Base-by-base conservation (phyloP, 805 yeast species). In the Schwanniomyces yamadae region DNA sequence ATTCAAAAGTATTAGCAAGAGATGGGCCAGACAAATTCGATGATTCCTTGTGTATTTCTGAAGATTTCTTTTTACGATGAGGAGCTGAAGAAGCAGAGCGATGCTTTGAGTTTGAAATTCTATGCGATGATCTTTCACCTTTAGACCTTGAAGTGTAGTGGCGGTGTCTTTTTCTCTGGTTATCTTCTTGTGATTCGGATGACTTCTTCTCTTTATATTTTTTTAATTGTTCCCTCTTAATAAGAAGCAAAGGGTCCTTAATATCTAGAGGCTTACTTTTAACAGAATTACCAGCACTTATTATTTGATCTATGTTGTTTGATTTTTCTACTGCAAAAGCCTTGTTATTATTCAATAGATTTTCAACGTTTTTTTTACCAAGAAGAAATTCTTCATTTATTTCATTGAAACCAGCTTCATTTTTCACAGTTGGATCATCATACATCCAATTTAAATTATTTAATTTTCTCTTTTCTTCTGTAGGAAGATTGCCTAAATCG, bases 401-500 rank as follows among this genome's bases (percentile, higher is more conserved):
- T 30, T 66, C 69, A 13, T 57, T 54, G 30, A 61, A 58, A 13
- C 69, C 68, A 1, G 67, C 66, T 19, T 57, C 64, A n/a, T 61
- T 59, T 22, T 52, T 56, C 6, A 44, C 52, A 11, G 70, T 74
- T 3, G 78, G 69, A 15, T 71, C 78, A 10, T 82, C 75, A 53
- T 90, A 90, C 95, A 91, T 91, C 97, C 97, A 90, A 28, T 77
- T 83, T 15, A 88, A 66, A 33, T 82, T 75, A 36, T 71, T 64
- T 18, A 68, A 40, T 41, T 63, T 61, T 20, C 66, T 41, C 62
- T 36, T 59, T 52, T 40, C 69, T 37, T 44, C 54, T 50, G 46
- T 55, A 45, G 46, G 75, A 63, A 41, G 55, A 10, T 50, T 61
- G 4, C 60, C 50, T 21, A 61, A 52, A 33, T 63, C 69, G 25